Evolutionary conservation across 495 filamentous ascomycete genomes (phyloP), one percentile per base, ranked within the genome.

Genomic region (Penicillium antarcticum): DNA sequence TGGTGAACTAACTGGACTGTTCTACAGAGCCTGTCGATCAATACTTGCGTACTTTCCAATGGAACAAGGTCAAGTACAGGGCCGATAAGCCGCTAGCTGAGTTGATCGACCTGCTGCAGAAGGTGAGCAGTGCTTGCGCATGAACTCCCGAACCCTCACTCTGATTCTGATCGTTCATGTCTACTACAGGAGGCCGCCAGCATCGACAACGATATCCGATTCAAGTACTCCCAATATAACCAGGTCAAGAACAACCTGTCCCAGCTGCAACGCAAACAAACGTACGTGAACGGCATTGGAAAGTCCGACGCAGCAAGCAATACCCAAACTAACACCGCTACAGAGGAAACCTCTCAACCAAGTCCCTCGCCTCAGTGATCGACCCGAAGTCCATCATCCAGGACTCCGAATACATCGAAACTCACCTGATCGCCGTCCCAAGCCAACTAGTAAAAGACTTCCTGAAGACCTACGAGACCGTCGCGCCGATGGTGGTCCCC

Each of bases 1-100:
- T 5, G 26, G 26, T 29, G 26, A 29, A 7, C 54, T 58, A 48
- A 58, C 48, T 38, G 18, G 52, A 58, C 45, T 38, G 18, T 43
- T 29, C 23, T 50, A 17, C 47, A 96, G 92, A 95, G 64, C 92
- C 94, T 32, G 91, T 89, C 44, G 94, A 96, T 59, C 87, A 92
- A 60, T 98, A 98, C 67, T 75, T 98, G 32, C 83, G 86, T 60
- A 82, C 82, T 8, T 98, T 96, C 71, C 78, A 79, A 45, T 98
- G 94, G 94, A 96, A 97, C 69, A 96, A 92, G 67, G 87, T 92
- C 66, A 92, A 96, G 69, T 98, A 97, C 66, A 84, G 92, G 45
- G 87, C 88, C 45, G 94, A 98, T 67, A 92, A 87, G 66, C 80
- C 94, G 26, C 75, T 98, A 42, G 80, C 83, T 18, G 91, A 97